Base-by-base conservation (phyloP, 2,329 filamentous ascomycete genomes). In the Xylaria hypoxylon region DNA sequence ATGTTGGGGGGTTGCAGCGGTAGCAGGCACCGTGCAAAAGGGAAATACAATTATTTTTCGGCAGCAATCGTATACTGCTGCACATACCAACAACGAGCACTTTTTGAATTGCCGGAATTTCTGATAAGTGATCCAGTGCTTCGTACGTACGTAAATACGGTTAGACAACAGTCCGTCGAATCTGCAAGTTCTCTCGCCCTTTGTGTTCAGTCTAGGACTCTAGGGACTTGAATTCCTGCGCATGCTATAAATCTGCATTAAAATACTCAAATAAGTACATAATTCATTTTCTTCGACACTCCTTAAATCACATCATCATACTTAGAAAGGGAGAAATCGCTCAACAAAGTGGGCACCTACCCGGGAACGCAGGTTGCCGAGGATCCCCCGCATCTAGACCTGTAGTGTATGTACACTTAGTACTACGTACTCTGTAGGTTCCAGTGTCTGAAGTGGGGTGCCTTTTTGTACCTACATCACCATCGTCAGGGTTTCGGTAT, bases 351-450 rank as follows among this genome's bases (percentile, higher is more conserved):
- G 19, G 56, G 42, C n/a, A 47, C 35, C 35, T 62, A 31, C 45
- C 47, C 45, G 22, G 47, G 47, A 33, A 47, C 13, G n/a, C 19
- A 40, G 50, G 50, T 63, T 59, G 57, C 64, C 60, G 60, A 67
- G 48, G 60, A 60, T 67, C 47, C 63, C 42, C 64, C 64, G 64
- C 26, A 5, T n/a, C 22, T 22, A 17, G 35, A 35, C 44, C 19
- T 47, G 6, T 47, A 13, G 19, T 47, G 22, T 24, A 22, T 15
- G 8, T 26, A 8, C 3, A 4, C 38, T 42, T 42, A 42, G 38
- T 26, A 51, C 26, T 33, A n/a, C n/a, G 24, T 15, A 10, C 31
- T 52, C 8, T 13, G 11, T 5, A 17, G 28, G 52, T 17, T 62
- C 57, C 51, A 24, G 17, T 5, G 40, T 51, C 31, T 24, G n/a